Evolutionary conservation across 2,329 filamentous ascomycete genomes (phyloP).

Genomic region (Raffaelea ambrosiae): DNA sequence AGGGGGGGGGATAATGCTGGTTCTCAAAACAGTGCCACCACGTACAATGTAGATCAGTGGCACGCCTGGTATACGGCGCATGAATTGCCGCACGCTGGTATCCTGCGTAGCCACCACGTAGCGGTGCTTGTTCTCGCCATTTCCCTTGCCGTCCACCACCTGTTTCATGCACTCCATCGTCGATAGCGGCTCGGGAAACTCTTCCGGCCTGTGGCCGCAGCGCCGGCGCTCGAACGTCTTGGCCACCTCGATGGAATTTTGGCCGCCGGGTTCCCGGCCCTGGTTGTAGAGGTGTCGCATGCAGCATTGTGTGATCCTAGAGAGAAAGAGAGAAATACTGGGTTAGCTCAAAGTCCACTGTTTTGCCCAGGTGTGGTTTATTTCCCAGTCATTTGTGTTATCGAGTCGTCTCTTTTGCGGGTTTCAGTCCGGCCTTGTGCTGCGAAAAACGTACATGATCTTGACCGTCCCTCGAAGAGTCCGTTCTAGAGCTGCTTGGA

Average conservation of each 20-base stretch:
- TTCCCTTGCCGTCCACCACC: constrained; percentile 55
- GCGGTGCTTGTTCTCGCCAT: constrained; percentile 63
- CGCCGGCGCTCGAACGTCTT: constrained; percentile 65
- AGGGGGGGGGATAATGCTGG: too few species aligned
- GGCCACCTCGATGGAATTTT: constrained; percentile 60
- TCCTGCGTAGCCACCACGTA: constrained; percentile 74
- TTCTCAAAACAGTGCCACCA: neutral
- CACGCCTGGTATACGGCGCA: constrained; percentile 62
- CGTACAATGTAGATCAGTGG: constrained; percentile 64
- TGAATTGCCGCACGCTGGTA: constrained; percentile 48
- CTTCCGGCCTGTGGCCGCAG: constrained; percentile 67
- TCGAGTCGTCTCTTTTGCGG: too few species aligned
- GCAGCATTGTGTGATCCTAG: constrained; percentile 14
- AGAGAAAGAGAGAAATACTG: too few species aligned
- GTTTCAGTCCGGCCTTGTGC: too few species aligned
- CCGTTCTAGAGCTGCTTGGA: constrained; percentile 66
- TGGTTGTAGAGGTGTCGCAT: constrained; percentile 16
- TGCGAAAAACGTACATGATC: constrained; percentile 49
- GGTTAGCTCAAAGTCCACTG: too few species aligned
- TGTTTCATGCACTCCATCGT: constrained; percentile 61
- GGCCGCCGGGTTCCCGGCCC: constrained; percentile 2
- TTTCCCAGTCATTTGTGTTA: too few species aligned
- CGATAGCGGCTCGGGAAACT: constrained; percentile 62
- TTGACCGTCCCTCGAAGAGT: constrained; percentile 85
- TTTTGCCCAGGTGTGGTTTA: too few species aligned